phyloP scores from a whole-genome alignment of 805 yeast genomes.

The Metschnikowia chrysomelidarum region DNA sequence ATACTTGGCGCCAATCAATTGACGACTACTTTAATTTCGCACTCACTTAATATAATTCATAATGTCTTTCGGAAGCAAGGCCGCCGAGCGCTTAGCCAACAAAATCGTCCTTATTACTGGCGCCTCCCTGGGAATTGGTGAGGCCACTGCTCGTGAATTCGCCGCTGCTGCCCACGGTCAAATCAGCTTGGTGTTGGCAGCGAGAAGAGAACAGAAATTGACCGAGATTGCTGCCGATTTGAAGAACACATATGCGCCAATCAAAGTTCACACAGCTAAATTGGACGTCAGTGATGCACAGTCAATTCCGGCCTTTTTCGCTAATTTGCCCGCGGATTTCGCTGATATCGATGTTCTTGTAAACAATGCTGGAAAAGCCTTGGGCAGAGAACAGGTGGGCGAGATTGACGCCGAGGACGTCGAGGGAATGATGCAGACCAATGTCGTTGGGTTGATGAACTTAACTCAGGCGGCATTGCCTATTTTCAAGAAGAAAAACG shows the following conservation, averaged over 20 bases:
- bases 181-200: slow-evolving; percentile 36
- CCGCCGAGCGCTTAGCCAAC: slow-evolving; percentile 39
- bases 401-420: slow-evolving; percentile 29
- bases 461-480: slow-evolving; percentile 40
- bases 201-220: slow-evolving; percentile 35
- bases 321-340: slow-evolving; percentile 31
- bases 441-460: slow-evolving; percentile 35
- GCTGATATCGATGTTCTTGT: slow-evolving; percentile 37
- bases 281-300: slow-evolving; percentile 32
- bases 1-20: too few species aligned
- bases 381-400: slow-evolving; percentile 34
- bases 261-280: slow-evolving; percentile 29
- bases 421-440: slow-evolving; percentile 37
- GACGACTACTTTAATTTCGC: too few species aligned
- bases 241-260: slow-evolving; percentile 22
- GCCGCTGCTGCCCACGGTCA: slow-evolving; percentile 52
- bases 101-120: slow-evolving; percentile 58
- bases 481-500: slow-evolving; percentile 31
- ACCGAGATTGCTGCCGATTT: slow-evolving; percentile 26
- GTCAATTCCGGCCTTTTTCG: slow-evolving; percentile 29
- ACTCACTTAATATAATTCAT: neutral
- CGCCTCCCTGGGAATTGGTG: slow-evolving; percentile 94
- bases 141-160: slow-evolving; percentile 84
- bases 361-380: slow-evolving; percentile 42
- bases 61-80: slow-evolving; percentile 38